Evolutionary conservation across 495 filamentous ascomycete species (phyloP).

Genomic region (Thermothielavioides terrestris): DNA sequence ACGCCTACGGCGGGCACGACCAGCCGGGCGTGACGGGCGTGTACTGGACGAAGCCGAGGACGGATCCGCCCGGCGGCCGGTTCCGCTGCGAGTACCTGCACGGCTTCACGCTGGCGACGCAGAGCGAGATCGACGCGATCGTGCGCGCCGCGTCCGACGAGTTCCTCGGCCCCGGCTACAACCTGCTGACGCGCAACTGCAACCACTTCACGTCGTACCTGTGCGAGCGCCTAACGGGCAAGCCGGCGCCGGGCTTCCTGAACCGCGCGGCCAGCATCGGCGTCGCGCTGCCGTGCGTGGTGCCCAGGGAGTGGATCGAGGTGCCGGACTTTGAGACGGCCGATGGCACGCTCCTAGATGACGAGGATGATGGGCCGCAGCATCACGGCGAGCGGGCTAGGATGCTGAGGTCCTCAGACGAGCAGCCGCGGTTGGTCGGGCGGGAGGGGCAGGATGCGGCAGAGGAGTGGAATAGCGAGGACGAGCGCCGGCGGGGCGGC

Average conservation of each 20-base stretch:
- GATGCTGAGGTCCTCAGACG: constrained; percentile 23
- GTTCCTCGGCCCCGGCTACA: constrained; percentile 64
- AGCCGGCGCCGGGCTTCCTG: constrained; percentile 57
- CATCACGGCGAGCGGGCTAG: constrained; percentile 17
- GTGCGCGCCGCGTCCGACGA: constrained; percentile 55
- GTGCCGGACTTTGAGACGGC: constrained; percentile 64
- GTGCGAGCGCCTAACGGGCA: constrained; percentile 54
- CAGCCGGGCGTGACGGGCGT: constrained; percentile 58
- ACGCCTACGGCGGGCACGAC: constrained; percentile 76
- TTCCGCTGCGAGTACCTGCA: constrained; percentile 62
- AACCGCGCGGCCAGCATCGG: constrained; percentile 76
- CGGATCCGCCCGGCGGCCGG: constrained; percentile 62
- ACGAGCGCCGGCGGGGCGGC: constrained; percentile 18
- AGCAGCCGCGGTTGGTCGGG: constrained; percentile 23
- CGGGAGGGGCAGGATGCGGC: neutral
- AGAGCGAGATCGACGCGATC: constrained; percentile 56
- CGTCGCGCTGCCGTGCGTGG: constrained; percentile 65
- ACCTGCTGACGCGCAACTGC: constrained; percentile 70
- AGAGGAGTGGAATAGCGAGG: constrained; percentile 24
- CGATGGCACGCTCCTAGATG: constrained; percentile 58
- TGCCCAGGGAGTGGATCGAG: constrained; percentile 69
- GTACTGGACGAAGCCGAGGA: constrained; percentile 63
- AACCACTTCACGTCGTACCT: constrained; percentile 73
- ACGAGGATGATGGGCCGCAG: constrained; percentile 40
- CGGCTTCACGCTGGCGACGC: constrained; percentile 56